Base-by-base conservation (phyloP, 257 asterid genomes). In the Przewalskia tangutica region DNA sequence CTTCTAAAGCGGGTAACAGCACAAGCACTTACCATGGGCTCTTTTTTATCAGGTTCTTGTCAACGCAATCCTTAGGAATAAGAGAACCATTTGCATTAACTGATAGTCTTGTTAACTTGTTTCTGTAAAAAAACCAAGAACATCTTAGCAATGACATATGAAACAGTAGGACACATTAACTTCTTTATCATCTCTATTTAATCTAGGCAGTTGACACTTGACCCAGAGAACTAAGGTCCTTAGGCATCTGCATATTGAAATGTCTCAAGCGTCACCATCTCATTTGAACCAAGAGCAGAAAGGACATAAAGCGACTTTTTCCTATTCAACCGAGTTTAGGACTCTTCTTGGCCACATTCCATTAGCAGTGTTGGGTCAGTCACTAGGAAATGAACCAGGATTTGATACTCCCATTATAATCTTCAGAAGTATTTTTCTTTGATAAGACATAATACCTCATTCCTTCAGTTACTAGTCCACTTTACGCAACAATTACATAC, bases 41-140 rank as follows among this genome's bases (percentile, higher is more conserved):
- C 88, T 92, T 94, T 89, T 92, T 94, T 55, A 95, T 91, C 84
- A 91, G 87, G 86, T 90, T 81, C 92, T 88, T 94, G 82, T 92
- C 99, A 50, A 86, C 67, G 53, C 91, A 90, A 71, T 92, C 97
- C 76, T 90, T 92, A 78, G 98, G 92, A 81, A 95, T 85, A 83
- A 83, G 84, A 63, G 91, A 88, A 73, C 97, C 99, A 91, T 95
- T 95, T 83, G 99, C 98, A 85, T 92, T 88, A 81, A 95, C 97
- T 59, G 99, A 92, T 82, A 95, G 88, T 82, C 97, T 81, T 18
- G 97, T 91, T 87, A 89, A 87, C 90, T 86, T 91, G 88, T 92
- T 90, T 84, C 98, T 95, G 91, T 88, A 88, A 80, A 81, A 81
- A 85, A 50, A 20, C 5, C 79, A 73, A 48, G 20, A 50, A 73